A percentile compares a stretch with the other conserved stretches of the same genome.
Evolutionary conservation across 371 early-diverging fungal species (phyloP).

Genomic region (Capniomyces stellatus): DNA sequence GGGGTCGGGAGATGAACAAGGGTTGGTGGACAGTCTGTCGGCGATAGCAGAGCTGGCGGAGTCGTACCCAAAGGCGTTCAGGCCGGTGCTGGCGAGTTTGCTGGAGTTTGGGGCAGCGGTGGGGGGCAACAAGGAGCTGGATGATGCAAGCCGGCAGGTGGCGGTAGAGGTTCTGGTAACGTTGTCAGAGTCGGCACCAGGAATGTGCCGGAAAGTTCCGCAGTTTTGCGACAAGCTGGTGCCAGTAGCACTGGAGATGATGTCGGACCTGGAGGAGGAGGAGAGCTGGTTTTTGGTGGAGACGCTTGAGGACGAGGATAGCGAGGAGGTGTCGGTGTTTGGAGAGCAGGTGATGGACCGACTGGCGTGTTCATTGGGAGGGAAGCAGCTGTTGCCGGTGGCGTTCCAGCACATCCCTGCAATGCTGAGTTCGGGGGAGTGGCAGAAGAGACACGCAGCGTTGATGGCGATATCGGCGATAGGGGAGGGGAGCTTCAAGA

Average conservation of each 20-base stretch:
- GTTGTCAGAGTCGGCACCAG: slow-evolving; percentile 67
- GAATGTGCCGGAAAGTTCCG: slow-evolving; percentile 63
- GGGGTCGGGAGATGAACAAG: slow-evolving; percentile 43
- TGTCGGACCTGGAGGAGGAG: slow-evolving; percentile 67
- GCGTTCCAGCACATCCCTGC: slow-evolving; percentile 75
- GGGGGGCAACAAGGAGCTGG: slow-evolving; percentile 55
- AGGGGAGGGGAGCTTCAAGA: slow-evolving; percentile 85
- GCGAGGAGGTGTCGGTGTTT: slow-evolving; percentile 65
- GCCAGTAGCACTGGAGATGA: slow-evolving; percentile 80
- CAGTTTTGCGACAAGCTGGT: slow-evolving; percentile 54
- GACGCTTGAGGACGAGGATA: slow-evolving; percentile 74
- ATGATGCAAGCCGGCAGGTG: slow-evolving; percentile 59
- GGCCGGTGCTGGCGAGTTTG: slow-evolving; percentile 47
- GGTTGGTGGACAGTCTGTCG: slow-evolving; percentile 51
- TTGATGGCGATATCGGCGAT: slow-evolving; percentile 87
- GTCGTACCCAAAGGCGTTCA: slow-evolving; percentile 55
- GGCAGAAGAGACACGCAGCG: slow-evolving; percentile 86
- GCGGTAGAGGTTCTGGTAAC: slow-evolving; percentile 80
- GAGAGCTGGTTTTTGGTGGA: slow-evolving; percentile 70
- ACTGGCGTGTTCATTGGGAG: slow-evolving; percentile 72
- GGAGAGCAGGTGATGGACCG: slow-evolving; percentile 94
- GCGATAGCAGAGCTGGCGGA: slow-evolving; percentile 81
- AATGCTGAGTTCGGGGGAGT: slow-evolving; percentile 70
- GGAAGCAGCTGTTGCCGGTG: slow-evolving; percentile 70
- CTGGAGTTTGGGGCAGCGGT: slow-evolving; percentile 52